These are phyloP conservation scores for Neovahlkampfia damariscottae DNA, from an alignment of 78 protist species.

Conservation along the genomic window DNA sequence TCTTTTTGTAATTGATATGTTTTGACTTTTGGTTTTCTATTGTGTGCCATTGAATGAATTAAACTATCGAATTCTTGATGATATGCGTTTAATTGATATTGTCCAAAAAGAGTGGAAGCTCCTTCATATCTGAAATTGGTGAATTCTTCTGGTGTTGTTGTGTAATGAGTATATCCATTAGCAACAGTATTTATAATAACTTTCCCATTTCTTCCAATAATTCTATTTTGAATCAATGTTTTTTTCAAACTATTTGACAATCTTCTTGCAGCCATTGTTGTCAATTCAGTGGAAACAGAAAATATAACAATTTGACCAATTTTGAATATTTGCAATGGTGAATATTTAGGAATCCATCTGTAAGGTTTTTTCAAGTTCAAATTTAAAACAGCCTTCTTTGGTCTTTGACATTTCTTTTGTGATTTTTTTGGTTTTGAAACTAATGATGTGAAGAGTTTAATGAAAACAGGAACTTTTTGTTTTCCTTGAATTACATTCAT, in stretches of 20 bases:
- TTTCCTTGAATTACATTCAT: conserved; percentile 50
- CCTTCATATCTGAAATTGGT: conserved; percentile 55
- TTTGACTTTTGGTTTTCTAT: background rate
- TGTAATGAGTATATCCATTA: conserved; percentile 49
- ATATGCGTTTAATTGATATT: background rate
- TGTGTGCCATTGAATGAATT: background rate
- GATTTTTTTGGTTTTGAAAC: conserved; percentile 35
- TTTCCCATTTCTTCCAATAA: conserved; percentile 17
- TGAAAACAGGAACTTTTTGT: conserved; percentile 36
- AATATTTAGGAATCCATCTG: background rate
- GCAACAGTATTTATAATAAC: conserved; percentile 48
- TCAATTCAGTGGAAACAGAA: conserved; percentile 60
- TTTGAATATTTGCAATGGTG: background rate
- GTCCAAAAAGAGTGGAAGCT: conserved; percentile 59
- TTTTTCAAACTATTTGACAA: conserved; percentile 28
- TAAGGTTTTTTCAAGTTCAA: conserved; percentile 26
- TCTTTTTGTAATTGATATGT: no score
- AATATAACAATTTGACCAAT: conserved; percentile 26
- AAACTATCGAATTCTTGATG: background rate
- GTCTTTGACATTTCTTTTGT: conserved; percentile 45
- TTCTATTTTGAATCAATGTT: no score
- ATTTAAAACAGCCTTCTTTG: conserved; percentile 55
- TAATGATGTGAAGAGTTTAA: conserved; percentile 30
- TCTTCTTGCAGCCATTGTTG: conserved; percentile 70
- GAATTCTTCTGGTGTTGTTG: conserved; percentile 54